Base-by-base conservation (phyloP, 345 rosid genomes). In the Aquilaria malaccensis region DNA sequence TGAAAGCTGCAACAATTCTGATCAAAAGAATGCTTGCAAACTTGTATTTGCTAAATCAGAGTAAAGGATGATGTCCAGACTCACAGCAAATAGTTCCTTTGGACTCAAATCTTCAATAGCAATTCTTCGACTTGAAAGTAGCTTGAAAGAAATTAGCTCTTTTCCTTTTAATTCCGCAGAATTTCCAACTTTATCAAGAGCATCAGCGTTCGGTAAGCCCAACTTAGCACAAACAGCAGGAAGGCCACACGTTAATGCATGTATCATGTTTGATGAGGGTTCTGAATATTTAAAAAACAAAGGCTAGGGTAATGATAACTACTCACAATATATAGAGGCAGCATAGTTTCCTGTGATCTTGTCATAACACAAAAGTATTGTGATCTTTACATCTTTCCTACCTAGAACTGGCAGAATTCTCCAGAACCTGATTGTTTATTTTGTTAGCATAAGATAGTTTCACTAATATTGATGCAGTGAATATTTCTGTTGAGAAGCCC, bases 1-100 rank as follows among this genome's bases (percentile, higher is more conserved):
- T 62, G 98, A 89, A 55, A 89, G 83, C 98, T 93, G 85, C 53
- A 58, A 69, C 10, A 73, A 70, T 70, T 63, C 55, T 67, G 77
- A 67, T 29, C 49, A 62, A 32, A 11, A 59, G 49, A 62, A 59
- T 11, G 66, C 71, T 45, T 41, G 50, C 30, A 51, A 60, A 69
- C 22, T 53, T 52, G 49, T 32, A 63, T 22, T 31, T 14, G 33
- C 51, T 49, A 61, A 65, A 51, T 71, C 13, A 33, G 45, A n/a
- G 14, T 61, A 64, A 45, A 48, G 55, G 33, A 45, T 65, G 48
- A 54, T 43, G 9, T 51, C n/a, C 52, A 22, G 62, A 80, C 95
- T 83, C 77, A 93, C 98, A 41, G 57, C 72, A 67, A 85, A 68
- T 60, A 87, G 66, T 72, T 85, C 81, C 62, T 77, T 70, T 31